A percentile compares a stretch with the other conserved stretches of the same genome.
These are phyloP conservation scores for Fusarium sororula DNA, from an alignment of 2,329 filamentous ascomycete species.

Conservation along the genomic window DNA sequence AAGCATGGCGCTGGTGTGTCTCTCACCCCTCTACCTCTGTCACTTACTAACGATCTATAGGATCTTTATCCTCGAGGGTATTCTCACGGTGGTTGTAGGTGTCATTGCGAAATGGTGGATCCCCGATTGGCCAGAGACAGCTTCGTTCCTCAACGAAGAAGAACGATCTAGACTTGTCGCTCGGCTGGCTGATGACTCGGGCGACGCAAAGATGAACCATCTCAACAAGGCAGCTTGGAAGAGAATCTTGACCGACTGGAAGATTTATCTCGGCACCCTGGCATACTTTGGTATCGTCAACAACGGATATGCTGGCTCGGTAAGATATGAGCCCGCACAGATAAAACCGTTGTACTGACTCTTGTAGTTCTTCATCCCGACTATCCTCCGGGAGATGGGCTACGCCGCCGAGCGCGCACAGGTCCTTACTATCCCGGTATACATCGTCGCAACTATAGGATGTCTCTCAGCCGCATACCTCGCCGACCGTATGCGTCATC, in stretches of 20 bases:
- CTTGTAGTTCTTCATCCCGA: conserved; percentile 63
- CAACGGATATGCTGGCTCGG: conserved; percentile 63
- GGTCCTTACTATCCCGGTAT: conserved; percentile 69
- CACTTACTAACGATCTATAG: conserved; percentile 24
- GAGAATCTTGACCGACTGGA: conserved; percentile 67
- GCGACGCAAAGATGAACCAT: conserved; percentile 14
- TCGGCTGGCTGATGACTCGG: conserved; percentile 59
- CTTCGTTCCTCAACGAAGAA: conserved; percentile 71
- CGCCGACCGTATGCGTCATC: not conserved
- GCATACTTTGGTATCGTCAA: conserved; percentile 54
- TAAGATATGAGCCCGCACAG: fast-evolving
- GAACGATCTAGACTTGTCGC: conserved; percentile 77
- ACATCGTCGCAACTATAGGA: conserved; percentile 69
- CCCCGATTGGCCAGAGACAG: conserved; percentile 81
- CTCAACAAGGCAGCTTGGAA: conserved; percentile 62
- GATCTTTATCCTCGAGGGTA: conserved; percentile 76
- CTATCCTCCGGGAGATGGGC: conserved; percentile 68
- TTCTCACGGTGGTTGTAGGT: conserved; percentile 74
- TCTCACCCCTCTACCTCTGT: no score
- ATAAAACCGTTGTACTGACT: not conserved
- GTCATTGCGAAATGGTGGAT: conserved; percentile 74
- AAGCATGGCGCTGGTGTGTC: conserved; percentile 9
- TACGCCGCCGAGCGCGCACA: conserved; percentile 68
- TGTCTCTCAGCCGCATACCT: conserved; percentile 57
- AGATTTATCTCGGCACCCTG: conserved; percentile 35